phyloP scores from a whole-genome alignment of 202 grass and related monocot genomes.

The Cymbopogon flexuosus region DNA sequence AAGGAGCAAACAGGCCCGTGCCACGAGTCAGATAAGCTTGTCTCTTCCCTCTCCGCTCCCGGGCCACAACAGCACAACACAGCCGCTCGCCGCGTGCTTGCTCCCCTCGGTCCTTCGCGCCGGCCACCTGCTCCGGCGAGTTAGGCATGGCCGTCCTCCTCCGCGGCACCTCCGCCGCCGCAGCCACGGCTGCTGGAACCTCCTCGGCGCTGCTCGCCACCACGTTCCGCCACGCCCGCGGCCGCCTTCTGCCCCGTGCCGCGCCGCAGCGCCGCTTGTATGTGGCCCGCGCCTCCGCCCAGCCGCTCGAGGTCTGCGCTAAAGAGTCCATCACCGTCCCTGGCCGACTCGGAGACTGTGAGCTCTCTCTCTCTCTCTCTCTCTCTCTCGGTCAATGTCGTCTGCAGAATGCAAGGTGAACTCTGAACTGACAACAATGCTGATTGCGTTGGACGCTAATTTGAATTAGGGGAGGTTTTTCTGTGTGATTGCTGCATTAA shows the following conservation, averaged over 20 bases:
- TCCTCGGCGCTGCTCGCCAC: slow-evolving; percentile 42
- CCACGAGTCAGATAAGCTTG: slow-evolving; percentile 28
- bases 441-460: background rate
- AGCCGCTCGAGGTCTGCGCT: slow-evolving; percentile 67
- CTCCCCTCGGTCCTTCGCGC: too few relatives aligned
- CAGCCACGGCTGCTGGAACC: slow-evolving; percentile 21
- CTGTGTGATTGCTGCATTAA: background rate
- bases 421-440: slow-evolving; percentile 8
- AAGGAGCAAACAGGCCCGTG: too few relatives aligned
- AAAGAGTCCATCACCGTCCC: slow-evolving; percentile 67
- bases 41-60: background rate
- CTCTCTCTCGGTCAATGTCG: background rate
- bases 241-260: background rate
- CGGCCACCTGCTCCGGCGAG: background rate
- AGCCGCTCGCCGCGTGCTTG: background rate
- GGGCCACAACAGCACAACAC: background rate
- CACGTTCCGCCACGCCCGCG: slow-evolving; percentile 26
- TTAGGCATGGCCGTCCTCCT: slow-evolving; percentile 37
- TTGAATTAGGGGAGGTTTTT: background rate
- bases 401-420: background rate
- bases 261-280: slow-evolving; percentile 16
- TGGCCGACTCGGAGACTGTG: slow-evolving; percentile 72
- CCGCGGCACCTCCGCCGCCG: slow-evolving; percentile 22
- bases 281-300: slow-evolving; percentile 29
- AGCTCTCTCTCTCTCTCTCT: slow-evolving; percentile 14